phyloP scores from a whole-genome alignment of 257 asterid species.

The Primulina tabacum region DNA sequence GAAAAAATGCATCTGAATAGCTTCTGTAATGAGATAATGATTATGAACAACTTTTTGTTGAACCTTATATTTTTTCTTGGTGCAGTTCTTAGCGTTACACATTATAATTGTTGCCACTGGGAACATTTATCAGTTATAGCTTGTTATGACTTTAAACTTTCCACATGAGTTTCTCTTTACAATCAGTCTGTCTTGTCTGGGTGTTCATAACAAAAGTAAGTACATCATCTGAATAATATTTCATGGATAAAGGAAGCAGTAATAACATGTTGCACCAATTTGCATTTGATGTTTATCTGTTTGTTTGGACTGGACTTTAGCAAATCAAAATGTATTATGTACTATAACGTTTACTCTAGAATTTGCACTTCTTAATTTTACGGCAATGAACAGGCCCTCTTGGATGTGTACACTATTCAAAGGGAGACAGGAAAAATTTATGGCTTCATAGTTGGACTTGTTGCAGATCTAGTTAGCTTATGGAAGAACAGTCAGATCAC shows the following conservation, averaged over 20 bases:
- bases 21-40: slow-evolving; percentile 4
- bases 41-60: background rate
- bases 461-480: slow-evolving; percentile 96
- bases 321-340: background rate
- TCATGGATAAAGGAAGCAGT: background rate
- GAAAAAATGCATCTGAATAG: background rate
- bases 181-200: background rate
- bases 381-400: slow-evolving; percentile 58
- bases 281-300: background rate
- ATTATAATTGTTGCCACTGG: background rate
- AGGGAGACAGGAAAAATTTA: slow-evolving; percentile 88
- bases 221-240: background rate
- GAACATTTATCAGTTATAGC: background rate
- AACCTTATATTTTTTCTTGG: slow-evolving; percentile 10
- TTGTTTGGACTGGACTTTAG: background rate
- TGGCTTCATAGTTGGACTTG: slow-evolving; percentile 86
- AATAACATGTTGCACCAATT: background rate
- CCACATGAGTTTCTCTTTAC: background rate
- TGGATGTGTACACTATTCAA: slow-evolving; percentile 81
- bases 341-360: background rate
- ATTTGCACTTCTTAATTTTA: background rate
- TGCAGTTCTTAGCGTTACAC: background rate
- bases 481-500: slow-evolving; percentile 93
- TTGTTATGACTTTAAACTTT: slow-evolving; percentile 7
- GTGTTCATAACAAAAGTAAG: slow-evolving; percentile 9